Base-by-base conservation (phyloP, 495 filamentous ascomycete species). In the Daldinia childiae region DNA sequence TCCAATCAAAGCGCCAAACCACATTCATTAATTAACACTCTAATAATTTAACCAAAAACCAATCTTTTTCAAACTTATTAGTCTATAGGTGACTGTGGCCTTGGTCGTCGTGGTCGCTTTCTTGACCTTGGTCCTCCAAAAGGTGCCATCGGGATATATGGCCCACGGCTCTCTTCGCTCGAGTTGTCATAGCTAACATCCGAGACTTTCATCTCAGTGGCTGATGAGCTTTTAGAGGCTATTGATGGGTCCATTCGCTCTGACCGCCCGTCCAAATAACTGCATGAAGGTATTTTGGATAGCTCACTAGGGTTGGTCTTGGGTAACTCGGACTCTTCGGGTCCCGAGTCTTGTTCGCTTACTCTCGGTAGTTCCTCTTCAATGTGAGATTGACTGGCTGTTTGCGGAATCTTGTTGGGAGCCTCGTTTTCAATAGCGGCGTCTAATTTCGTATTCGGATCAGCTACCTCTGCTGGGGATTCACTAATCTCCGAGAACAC, bases 61-160 rank as follows among this genome's bases (percentile, higher is more conserved):
- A 48, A 61, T 1, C 15, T 58, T 59, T 50, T 60, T 39, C 54
- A 45, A 27, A 19, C 41, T 38, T 52, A 54, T 48, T 54, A 58
- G 32, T 19, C n/a, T 30, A 59, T 50, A 55, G 59, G 64, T 30
- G 59, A 62, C 41, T 68, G 17, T 36, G 69, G 34, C 29, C 59
- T 62, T 30, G 64, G 64, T 39, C 69, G 64, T 38, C 68, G 36
- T 36, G 62, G 68, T 27, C 68, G 56, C 30, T 41, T 64, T 48
- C 68, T 66, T 26, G 62, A 62, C 26, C 62, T 14, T 17, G 39
- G 57, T n/a, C 58, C 62, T 5, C 68, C 62, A 24, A 61, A 65
- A 48, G 62, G 48, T 17, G 68, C 14, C 26, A 65, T 15, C 41
- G 68, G 34, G 11, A 15, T 29, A 43, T 58, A 66, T n/a, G 48